Evolutionary conservation across 352 stramenopile species (phyloP), one percentile per base, ranked within the genome.

Genomic region (Globisporangium lucens): DNA sequence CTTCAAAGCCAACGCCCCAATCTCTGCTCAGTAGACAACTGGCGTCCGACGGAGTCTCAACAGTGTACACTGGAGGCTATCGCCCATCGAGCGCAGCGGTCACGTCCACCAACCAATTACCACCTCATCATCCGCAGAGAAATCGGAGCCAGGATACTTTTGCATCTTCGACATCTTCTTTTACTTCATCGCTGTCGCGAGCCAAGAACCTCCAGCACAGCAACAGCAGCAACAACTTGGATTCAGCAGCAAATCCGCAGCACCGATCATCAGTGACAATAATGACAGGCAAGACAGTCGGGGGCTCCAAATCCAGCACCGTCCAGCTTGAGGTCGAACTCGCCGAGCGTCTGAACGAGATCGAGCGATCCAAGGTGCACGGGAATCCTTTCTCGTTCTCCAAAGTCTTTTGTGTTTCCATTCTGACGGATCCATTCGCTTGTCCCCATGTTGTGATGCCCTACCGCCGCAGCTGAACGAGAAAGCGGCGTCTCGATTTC

Each of bases 261-360:
- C 17, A 22, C 17, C 17, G 3, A 20, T 22, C 3, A n/a, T n/a
- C 56, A 63, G 55, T 43, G 57, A 17, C 43, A 56, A 27, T 52
- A 8, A 9, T 29, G 20, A 4, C 13, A 10, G 0, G 12, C 20
- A 33, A 57, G 33, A 51, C 56, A 12, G 10, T 79, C 35, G 69
- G 74, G 20, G 74, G 76, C 20, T 89, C 77, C 75, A 87, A 82
- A 57, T 81, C 80, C 9, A 76, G 51, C 13, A 76, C 70, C 1
- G 72, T 87, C 13, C 74, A 87, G 36, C 74, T 93, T 1, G 85
- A 93, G 68, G 74, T 90, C 22, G 81, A 91, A 57, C 66, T 93
- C 27, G 75, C 78, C 7, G 80, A 90, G 59, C 76, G 80, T 0
- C 66, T 93, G 27, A 84, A 89, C 58, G 82, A 89, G 46, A 87